Conservation (phyloP, 2,329 filamentous ascomycete species). For the Colletotrichum acutatum region DNA sequence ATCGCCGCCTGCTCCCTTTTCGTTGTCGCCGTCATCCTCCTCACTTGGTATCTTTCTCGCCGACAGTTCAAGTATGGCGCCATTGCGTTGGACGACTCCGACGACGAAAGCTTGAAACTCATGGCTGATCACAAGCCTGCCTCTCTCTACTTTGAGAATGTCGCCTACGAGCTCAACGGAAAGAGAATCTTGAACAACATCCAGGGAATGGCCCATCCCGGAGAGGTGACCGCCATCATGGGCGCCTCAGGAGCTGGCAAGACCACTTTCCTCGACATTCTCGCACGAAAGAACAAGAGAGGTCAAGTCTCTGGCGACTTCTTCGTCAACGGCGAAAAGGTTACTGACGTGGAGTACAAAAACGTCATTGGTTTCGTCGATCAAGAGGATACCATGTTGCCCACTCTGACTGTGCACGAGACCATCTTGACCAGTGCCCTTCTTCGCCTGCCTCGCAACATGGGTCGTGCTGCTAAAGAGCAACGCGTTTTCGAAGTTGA, state of each 20-base stretch:
- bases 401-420: conserved; percentile 96
- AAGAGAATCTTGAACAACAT: conserved; percentile 86
- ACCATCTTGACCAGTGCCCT: conserved; percentile 96
- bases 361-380: conserved; percentile 97
- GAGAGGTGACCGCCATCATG: conserved; percentile 98
- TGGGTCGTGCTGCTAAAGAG: conserved; percentile 89
- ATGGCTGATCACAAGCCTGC: conserved; percentile 94
- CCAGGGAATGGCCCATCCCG: conserved; percentile 88
- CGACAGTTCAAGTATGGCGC: conserved; percentile 76
- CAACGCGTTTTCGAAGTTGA: conserved; percentile 93
- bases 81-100: conserved; percentile 88
- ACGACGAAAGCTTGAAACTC: conserved; percentile 85
- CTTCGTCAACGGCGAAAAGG: conserved; percentile 92
- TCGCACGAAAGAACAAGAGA: conserved; percentile 96
- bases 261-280: conserved; percentile 95
- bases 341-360: conserved; percentile 85
- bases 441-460: conserved; percentile 89
- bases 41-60: conserved; percentile 89
- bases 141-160: conserved; percentile 86
- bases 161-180: conserved; percentile 87
- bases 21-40: conserved; percentile 84
- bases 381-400: conserved; percentile 96
- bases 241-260: conserved; percentile 97
- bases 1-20: conserved; percentile 90
- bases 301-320: conserved; percentile 83